Evolutionary conservation across 257 asterid genomes (phyloP), one percentile per base, ranked within the genome.

Genomic region (Knoxia roxburghii): DNA sequence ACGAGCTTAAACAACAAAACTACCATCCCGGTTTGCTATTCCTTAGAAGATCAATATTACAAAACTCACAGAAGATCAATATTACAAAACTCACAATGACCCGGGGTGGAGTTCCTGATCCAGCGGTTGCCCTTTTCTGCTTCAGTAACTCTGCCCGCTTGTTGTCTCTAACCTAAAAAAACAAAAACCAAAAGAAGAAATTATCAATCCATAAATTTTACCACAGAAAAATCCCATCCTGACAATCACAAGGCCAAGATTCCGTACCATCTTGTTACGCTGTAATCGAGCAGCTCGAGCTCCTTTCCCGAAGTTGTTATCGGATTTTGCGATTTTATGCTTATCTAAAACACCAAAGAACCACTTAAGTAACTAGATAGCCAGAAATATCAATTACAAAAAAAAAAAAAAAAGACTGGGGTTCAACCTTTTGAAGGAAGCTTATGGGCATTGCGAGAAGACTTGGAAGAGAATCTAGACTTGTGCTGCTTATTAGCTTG

Each of bases 371-470:
- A 37, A 37, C 9, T 37, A 4, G 9, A 37, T 37, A 37, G 41
- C 9, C 41, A 37, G 4, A 37, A 37, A 37, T 37, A 37, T 37
- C 9, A 37, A 37, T 37, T 37, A 37, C 4, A 37, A 37, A 37
- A 37, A 37, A 37, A 3, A 3, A 3, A 37, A 3, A 37, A 37
- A 37, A 37, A 37, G n/a, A n/a, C n/a, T n/a, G n/a, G n/a, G n/a
- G n/a, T n/a, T 30, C 10, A 64, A 93, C 99, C 97, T 85, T 84
- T 74, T 0, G 83, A 56, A 37, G 99, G 80, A 17, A 85, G 48
- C 80, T 85, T 94, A 85, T 94, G 99, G 68, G 78, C 79, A 62
- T 94, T 90, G 67, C 95, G 93, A 37, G 95, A 81, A 6, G 97
- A 88, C 76, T 94, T 94, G 45, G 96, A 86, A 71, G 97, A 89